Percentiles rank a stretch among this genome's conserved stretches.
Conservation (phyloP, 352 stramenopile genomes). For the Achlya hypogyna region DNA sequence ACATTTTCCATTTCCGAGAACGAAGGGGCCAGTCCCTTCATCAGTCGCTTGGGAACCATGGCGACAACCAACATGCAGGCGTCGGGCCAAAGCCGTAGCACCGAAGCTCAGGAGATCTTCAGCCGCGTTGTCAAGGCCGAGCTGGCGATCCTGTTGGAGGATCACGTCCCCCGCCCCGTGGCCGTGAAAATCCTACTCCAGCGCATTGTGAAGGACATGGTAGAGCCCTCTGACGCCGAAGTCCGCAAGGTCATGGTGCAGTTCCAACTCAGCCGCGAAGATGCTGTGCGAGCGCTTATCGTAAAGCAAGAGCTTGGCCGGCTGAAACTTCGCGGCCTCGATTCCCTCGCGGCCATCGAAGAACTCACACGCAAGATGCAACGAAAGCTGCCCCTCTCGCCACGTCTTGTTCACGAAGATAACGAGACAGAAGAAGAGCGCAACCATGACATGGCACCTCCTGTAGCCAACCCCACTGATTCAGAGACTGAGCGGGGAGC, state of each 20-base stretch:
- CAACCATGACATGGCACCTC: not conserved
- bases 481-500: not conserved
- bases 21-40: not conserved
- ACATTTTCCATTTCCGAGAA: not conserved
- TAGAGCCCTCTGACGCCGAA: slow-evolving; percentile 45
- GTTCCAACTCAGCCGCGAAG: slow-evolving; percentile 83
- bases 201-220: slow-evolving; percentile 60
- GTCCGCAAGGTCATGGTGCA: slow-evolving; percentile 72
- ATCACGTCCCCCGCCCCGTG: slow-evolving; percentile 48
- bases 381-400: slow-evolving; percentile 18
- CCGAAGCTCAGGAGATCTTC: slow-evolving; percentile 60
- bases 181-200: slow-evolving; percentile 63
- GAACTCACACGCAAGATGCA: slow-evolving; percentile 79
- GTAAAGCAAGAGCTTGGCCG: slow-evolving; percentile 79
- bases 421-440: not conserved
- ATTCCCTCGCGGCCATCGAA: slow-evolving; percentile 79
- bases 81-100: slow-evolving; percentile 25
- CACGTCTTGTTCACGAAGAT: not conserved
- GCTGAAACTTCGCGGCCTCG: slow-evolving; percentile 61
- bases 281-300: slow-evolving; percentile 72
- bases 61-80: not conserved
- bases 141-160: slow-evolving; percentile 49
- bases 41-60: not conserved
- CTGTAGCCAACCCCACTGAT: not conserved
- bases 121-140: slow-evolving; percentile 73